A percentile compares a stretch with the other conserved stretches of the same genome.
Evolutionary conservation across 495 filamentous ascomycete species (phyloP).

Genomic region (Diplogelasinospora grovesii): DNA sequence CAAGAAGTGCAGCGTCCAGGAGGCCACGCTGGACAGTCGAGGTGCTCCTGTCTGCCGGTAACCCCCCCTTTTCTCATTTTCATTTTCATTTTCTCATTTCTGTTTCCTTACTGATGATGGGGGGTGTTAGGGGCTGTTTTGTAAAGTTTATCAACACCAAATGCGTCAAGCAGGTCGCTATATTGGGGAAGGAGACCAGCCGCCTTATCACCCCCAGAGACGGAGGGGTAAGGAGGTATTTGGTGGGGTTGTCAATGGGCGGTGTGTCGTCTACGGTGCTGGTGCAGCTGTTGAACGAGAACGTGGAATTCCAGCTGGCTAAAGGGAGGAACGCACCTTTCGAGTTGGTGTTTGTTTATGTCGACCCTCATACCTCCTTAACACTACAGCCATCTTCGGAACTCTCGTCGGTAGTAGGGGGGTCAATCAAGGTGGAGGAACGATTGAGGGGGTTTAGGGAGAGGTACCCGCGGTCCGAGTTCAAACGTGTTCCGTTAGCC

Average conservation of each 20-base stretch:
- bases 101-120: not conserved
- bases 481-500: slow-evolving; percentile 50
- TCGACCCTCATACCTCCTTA: slow-evolving; percentile 38
- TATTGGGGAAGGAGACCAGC: slow-evolving; percentile 36
- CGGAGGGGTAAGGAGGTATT: slow-evolving; percentile 41
- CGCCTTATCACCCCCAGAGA: slow-evolving; percentile 40
- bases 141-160: slow-evolving; percentile 67
- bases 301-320: slow-evolving; percentile 52
- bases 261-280: slow-evolving; percentile 74
- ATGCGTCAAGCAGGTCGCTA: slow-evolving; percentile 69
- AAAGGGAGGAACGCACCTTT: slow-evolving; percentile 54
- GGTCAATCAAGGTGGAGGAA: not conserved
- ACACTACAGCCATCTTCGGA: not conserved
- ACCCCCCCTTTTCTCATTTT: not conserved
- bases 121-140: slow-evolving; percentile 60
- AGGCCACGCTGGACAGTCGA: slow-evolving; percentile 23
- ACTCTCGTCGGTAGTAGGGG: slow-evolving; percentile 1
- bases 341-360: slow-evolving; percentile 57
- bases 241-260: slow-evolving; percentile 79
- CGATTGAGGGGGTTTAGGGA: too few relatives aligned
- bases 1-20: slow-evolving; percentile 18
- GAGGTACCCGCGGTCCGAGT: slow-evolving; percentile 55
- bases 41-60: slow-evolving; percentile 19
- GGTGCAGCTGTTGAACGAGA: slow-evolving; percentile 65
- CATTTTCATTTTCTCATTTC: not conserved